These are phyloP conservation scores for Epichloe sp. DNA, from an alignment of 2,329 filamentous ascomycete species.

Conservation along the genomic window DNA sequence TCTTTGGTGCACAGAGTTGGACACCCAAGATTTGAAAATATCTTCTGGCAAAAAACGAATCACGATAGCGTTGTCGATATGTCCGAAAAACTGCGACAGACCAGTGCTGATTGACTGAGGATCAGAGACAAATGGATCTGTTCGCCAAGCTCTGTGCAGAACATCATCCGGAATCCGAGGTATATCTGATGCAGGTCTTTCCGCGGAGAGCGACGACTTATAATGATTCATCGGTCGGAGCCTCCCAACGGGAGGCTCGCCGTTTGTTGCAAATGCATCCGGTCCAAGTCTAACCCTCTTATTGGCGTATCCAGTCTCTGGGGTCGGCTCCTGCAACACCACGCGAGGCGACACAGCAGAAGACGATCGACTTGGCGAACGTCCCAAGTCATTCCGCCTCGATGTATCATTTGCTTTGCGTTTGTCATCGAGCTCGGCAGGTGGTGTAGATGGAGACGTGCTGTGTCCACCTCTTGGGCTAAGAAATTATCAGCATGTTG, in stretches of 20 bases:
- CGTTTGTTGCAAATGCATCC: constrained; percentile 28
- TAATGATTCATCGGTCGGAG: constrained; percentile 22
- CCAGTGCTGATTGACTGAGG: constrained; percentile 25
- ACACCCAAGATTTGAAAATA: constrained; percentile 25
- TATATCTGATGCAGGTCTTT: constrained; percentile 24
- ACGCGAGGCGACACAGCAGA: constrained; percentile 35
- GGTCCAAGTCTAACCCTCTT: constrained; percentile 38
- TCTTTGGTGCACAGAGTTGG: constrained; percentile 22
- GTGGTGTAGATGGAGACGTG: constrained; percentile 39
- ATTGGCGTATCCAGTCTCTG: constrained; percentile 29
- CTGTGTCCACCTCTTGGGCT: constrained; percentile 47
- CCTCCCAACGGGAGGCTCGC: constrained; percentile 18
- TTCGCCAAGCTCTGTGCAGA: constrained; percentile 35
- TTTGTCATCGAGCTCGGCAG: constrained; percentile 35
- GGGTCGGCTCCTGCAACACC: constrained; percentile 18
- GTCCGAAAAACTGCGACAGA: constrained; percentile 29
- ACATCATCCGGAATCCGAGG: constrained; percentile 37
- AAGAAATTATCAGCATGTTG: constrained; percentile 5
- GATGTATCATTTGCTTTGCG: constrained; percentile 15
- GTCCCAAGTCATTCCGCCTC: constrained; percentile 20
- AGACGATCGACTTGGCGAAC: constrained; percentile 30
- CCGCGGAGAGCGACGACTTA: constrained; percentile 24
- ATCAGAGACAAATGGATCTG: constrained; percentile 34
- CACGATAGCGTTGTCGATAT: constrained; percentile 27
- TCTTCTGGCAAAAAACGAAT: constrained; percentile 29